Conservation (phyloP, 2,329 filamentous ascomycete genomes). For the Colletotrichum scovillei region DNA sequence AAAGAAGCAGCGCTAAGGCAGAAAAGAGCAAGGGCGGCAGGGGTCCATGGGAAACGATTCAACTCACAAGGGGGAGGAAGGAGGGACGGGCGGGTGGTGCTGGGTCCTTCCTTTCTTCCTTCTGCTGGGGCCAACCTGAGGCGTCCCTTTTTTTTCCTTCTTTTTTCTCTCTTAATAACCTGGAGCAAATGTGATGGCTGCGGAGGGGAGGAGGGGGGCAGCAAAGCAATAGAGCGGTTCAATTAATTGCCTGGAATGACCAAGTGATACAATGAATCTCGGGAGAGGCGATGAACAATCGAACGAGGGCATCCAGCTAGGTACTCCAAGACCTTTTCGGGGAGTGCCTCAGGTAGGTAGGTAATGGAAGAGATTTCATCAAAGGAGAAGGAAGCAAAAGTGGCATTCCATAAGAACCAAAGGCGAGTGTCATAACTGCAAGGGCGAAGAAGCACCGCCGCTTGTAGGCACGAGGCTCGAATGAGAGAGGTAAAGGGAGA, state of each 20-base stretch:
- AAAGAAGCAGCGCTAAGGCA: conserved; percentile 13
- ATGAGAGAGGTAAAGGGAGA: neutral
- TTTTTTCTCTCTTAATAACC: neutral
- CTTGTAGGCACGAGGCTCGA: neutral
- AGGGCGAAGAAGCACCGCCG: neutral
- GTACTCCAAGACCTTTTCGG: neutral
- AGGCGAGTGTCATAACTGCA: neutral
- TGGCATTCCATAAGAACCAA: neutral
- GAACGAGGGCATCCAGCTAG: neutral
- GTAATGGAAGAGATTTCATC: neutral
- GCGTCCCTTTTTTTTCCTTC: neutral
- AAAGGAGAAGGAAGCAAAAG: neutral
- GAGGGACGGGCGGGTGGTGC: conserved; percentile 18
- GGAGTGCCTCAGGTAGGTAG: neutral
- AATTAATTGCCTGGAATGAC: conserved; percentile 1
- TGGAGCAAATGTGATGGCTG: conserved; percentile 1
- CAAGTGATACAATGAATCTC: neutral
- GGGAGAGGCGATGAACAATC: neutral
- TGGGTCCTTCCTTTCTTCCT: conserved; percentile 10
- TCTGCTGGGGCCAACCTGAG: neutral
- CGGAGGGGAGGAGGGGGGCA: neutral
- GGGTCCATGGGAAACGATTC: conserved; percentile 6
- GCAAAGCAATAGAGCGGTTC: neutral
- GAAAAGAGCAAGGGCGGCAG: conserved; percentile 26
- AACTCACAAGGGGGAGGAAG: conserved; percentile 1